Evolutionary conservation across 257 asterid species (phyloP), one percentile per base, ranked within the genome.

Genomic region (Solanum clarkiae): DNA sequence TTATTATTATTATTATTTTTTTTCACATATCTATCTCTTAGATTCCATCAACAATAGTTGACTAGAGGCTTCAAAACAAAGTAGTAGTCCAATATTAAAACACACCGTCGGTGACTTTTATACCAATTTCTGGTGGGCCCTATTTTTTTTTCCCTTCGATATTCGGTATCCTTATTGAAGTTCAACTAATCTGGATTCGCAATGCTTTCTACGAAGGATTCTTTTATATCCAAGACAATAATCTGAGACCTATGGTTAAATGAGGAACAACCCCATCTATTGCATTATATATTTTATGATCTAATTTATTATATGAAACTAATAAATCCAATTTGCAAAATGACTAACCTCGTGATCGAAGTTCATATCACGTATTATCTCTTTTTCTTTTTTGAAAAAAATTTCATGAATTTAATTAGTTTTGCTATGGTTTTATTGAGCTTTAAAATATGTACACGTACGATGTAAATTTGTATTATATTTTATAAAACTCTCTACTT

Each of bases 41-140:
- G 86, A 83, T 77, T 22, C 85, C 20, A 63, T 65, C 81, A 47
- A 55, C 42, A 54, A 45, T 51, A 42, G 85, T 86, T 84, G 85
- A 75, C 77, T 47, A 45, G 56, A 26, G 11, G 18, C 82, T 8
- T 63, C 0, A 14, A 63, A 24, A 59, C 14, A 22, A 56, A 84
- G 65, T 8, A 4, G 18, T 40, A 51, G 1, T 11, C 36, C 47
- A 22, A 13, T 10, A 59, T 49, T 49, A 75, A 75, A 14, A 75
- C 44, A 47, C 82, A 75, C 62, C 44, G 45, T 22, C 62, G 42
- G 60, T 49, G 45, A 75, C 62, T 49, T 32, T 1, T 49, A 75
- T 47, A 0, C 3, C 81, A 24, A 45, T 24, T 12, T 24, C 54
- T n/a, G 45, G 13, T 74, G 32, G 54, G 5, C 54, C 18, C 54